Evolutionary conservation across 352 stramenopile species (phyloP).

Genomic region (Nothophytophthora sp.): DNA sequence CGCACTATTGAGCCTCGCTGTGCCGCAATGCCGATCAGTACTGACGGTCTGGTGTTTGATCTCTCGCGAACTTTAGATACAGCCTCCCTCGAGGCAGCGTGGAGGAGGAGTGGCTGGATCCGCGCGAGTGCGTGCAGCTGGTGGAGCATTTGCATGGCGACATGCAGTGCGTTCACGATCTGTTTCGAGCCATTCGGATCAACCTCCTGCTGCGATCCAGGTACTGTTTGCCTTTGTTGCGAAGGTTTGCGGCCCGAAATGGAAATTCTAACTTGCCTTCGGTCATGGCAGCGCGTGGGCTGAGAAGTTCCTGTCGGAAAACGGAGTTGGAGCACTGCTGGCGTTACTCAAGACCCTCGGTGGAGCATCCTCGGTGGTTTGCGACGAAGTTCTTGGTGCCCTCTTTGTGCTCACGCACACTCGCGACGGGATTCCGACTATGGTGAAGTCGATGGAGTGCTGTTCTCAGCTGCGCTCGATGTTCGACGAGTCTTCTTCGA

Average conservation of each 20-base stretch:
- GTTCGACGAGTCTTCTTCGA: constrained; percentile 23
- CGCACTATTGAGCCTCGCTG: too few species aligned
- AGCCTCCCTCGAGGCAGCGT: constrained; percentile 39
- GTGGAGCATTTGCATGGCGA: constrained; percentile 39
- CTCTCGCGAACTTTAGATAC: too few species aligned
- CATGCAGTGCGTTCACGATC: constrained; percentile 36
- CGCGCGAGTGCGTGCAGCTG: constrained; percentile 50
- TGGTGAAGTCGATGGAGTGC: constrained; percentile 33
- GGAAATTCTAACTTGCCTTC: constrained; percentile 4
- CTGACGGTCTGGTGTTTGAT: too few species aligned
- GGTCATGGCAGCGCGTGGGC: constrained; percentile 43
- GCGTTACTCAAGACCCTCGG: constrained; percentile 32
- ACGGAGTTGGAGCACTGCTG: constrained; percentile 44
- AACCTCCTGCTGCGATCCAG: constrained; percentile 53
- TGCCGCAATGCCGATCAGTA: too few species aligned
- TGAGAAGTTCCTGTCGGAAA: constrained; percentile 46
- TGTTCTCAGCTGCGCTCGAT: constrained; percentile 28
- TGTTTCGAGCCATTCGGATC: constrained; percentile 65
- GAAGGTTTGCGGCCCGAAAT: too few species aligned
- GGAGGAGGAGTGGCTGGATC: constrained; percentile 50
- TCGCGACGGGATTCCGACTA: constrained; percentile 23
- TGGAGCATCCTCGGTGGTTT: constrained; percentile 16
- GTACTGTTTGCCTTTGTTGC: too few species aligned
- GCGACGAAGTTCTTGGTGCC: constrained; percentile 46
- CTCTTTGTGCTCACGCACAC: constrained; percentile 51